Evolutionary conservation across 768 basidiomycete genomes (phyloP).

Genomic region (Xerocomus brunneocitrinus): DNA sequence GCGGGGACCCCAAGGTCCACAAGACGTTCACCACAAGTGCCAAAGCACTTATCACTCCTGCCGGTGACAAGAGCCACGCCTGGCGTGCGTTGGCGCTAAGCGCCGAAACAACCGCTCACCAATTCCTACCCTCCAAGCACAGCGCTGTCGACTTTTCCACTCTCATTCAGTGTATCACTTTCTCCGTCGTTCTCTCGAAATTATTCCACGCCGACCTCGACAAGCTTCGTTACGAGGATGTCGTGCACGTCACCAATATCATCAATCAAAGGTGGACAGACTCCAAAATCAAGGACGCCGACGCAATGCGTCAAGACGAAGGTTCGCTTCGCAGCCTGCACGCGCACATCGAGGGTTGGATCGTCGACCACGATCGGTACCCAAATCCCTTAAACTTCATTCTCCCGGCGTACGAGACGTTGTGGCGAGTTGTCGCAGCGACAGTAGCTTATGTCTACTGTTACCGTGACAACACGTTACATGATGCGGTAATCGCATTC

Average conservation of each 20-base stretch:
- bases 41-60: constrained; percentile 16
- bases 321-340: constrained; percentile 32
- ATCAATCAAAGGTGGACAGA: constrained; percentile 35
- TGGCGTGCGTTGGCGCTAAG: constrained; percentile 15
- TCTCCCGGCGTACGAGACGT: constrained; percentile 57
- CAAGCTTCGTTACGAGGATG: constrained; percentile 30
- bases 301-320: constrained; percentile 13
- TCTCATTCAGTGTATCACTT: constrained; percentile 41
- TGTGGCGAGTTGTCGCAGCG: constrained; percentile 60
- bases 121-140: constrained; percentile 8
- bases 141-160: constrained; percentile 28
- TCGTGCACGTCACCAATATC: constrained; percentile 35
- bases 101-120: constrained; percentile 12
- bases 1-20: constrained; percentile 29
- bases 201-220: constrained; percentile 33
- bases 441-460: constrained; percentile 32
- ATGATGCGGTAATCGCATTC: constrained; percentile 23
- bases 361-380: constrained; percentile 29
- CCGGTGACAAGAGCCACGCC: constrained; percentile 1
- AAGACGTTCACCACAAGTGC: constrained; percentile 20
- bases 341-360: constrained; percentile 29
- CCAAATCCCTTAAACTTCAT: constrained; percentile 46
- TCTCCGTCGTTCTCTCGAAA: constrained; percentile 40
- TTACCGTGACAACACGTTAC: constrained; percentile 19
- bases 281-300: constrained; percentile 16